These are phyloP conservation scores for Penicillium brasilianum DNA, from an alignment of 2,329 filamentous ascomycete species.

Conservation along the genomic window DNA sequence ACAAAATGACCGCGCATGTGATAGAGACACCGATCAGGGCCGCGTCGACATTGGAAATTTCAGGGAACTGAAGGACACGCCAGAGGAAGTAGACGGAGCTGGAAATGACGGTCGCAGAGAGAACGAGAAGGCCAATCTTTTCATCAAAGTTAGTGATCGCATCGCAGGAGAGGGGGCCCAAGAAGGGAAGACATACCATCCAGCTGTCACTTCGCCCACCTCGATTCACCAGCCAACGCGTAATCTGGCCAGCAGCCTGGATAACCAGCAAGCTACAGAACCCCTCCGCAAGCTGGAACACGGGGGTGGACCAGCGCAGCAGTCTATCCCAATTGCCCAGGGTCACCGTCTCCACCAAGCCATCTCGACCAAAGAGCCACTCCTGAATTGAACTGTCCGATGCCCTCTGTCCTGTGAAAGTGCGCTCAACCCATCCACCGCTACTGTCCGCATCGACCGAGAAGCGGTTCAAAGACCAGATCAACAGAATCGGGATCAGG, in stretches of 20 bases:
- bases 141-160: constrained; percentile 23
- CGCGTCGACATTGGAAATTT: constrained; percentile 89
- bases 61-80: constrained; percentile 91
- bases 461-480: constrained; percentile 95
- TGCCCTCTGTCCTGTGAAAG: constrained; percentile 70
- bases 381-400: constrained; percentile 71
- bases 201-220: constrained; percentile 88
- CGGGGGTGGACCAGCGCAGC: constrained; percentile 85
- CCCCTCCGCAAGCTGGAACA: constrained; percentile 93
- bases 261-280: constrained; percentile 97
- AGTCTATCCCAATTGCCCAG: constrained; percentile 89
- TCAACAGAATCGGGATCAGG: constrained; percentile 81
- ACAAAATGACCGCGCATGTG: constrained; percentile 89
- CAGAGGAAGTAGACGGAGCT: constrained; percentile 96
- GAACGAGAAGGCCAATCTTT: constrained; percentile 87
- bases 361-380: constrained; percentile 87
- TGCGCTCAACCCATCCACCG: constrained; percentile 79
- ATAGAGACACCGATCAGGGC: constrained; percentile 90
- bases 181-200: constrained; percentile 67
- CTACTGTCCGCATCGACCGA: constrained; percentile 78
- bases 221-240: constrained; percentile 90
- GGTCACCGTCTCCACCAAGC: constrained; percentile 77
- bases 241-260: constrained; percentile 91
- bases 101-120: constrained; percentile 89
- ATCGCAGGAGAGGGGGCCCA: neutral